These are phyloP conservation scores for Coemansia sp. DNA, from an alignment of 371 early-diverging fungal species.

Conservation along the genomic window DNA sequence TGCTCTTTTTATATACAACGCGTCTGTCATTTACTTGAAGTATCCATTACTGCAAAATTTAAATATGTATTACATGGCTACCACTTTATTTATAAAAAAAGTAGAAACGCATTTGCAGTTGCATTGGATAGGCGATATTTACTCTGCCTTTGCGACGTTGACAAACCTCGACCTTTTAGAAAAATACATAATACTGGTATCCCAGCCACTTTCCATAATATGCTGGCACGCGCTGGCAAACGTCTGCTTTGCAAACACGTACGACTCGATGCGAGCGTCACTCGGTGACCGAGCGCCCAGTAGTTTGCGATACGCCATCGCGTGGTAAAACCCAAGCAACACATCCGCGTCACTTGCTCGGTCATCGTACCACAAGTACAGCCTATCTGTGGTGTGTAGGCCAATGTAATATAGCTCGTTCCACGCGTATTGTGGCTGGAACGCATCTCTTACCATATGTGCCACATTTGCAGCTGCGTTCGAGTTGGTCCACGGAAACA, in stretches of 20 bases:
- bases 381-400: not conserved
- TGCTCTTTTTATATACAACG: not conserved
- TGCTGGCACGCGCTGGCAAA: conserved; percentile 13
- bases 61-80: not conserved
- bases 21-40: no score
- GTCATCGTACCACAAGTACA: conserved; percentile 28
- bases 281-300: not conserved
- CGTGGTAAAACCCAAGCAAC: conserved; percentile 35
- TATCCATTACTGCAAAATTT: not conserved
- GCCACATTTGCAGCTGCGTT: not conserved
- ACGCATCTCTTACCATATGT: conserved; percentile 21
- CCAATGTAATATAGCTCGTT: conserved; percentile 31
- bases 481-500: not conserved
- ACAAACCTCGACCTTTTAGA: conserved; percentile 18
- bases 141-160: not conserved
- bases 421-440: conserved; percentile 6
- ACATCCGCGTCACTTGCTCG: conserved; percentile 18
- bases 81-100: not conserved
- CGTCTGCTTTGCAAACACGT: conserved; percentile 25
- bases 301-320: conserved; percentile 20
- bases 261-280: not conserved
- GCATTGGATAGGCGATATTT: not conserved
- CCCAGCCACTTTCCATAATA: conserved; percentile 26
- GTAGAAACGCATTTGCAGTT: not conserved
- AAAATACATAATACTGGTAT: conserved; percentile 26